Evolutionary conservation across 1,284 basidiomycete species (phyloP), one percentile per base, ranked within the genome.

Genomic region (Amylostereum areolatum): DNA sequence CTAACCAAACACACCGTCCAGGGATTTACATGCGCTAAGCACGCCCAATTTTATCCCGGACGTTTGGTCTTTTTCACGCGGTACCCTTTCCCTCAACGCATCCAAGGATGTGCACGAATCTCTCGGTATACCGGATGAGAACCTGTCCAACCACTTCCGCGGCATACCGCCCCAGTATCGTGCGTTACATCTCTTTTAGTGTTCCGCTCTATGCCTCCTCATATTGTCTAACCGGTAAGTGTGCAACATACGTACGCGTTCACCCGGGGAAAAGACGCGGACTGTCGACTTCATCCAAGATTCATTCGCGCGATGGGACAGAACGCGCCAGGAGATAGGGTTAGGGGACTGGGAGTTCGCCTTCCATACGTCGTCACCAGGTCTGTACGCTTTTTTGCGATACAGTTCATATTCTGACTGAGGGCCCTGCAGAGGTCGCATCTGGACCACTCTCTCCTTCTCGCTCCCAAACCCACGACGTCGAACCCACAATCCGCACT

Each of bases 21-120:
- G 60, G 12, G 51, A 51, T 12, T 27, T 57, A 7, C 42, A 60
- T 0, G 62, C 61, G 2, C 68, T 73, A 31, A 58, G 69, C 3
- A 61, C 66, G 3, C 33, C 58, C 4, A 58, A 67, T 28, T 58
- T 61, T 27, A 54, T 55, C 28, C 74, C 78, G 36, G 81, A 84
- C 51, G 71, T 68, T 1, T 87, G 85, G 85, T 81, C 79, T 57
- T 67, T 85, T 55, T 64, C 72, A 1, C 71, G 78, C 8, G 79
- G 79, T 2, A 51, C 78, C 27, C 63, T 87, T 49, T 78, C 78
- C 0, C 59, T 85, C 18, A 75, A 66, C n/a, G 68, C 81, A 3
- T 66, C 70, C 29, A 79, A 78, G 59, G 64, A 67, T 11, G 75
- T 77, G 1, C 84, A 85, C 59, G 72, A 84, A 55, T 62, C 64